phyloP scores from a whole-genome alignment of 345 rosid species.

The Turnera subulata region DNA sequence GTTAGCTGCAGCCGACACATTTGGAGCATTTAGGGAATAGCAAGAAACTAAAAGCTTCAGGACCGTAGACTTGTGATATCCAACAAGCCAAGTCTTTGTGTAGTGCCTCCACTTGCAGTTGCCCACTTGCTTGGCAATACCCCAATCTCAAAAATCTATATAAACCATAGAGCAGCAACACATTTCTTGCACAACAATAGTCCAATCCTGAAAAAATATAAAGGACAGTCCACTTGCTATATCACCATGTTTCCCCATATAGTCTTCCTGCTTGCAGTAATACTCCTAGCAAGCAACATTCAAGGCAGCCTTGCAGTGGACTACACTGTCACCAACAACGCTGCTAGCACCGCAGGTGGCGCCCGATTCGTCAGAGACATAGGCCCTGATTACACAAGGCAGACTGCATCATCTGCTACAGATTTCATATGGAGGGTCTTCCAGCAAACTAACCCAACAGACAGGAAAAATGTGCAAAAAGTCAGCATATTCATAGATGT shows the following conservation, averaged over 20 bases:
- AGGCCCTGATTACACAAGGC: conserved; percentile 12
- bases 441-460: conserved; percentile 6
- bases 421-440: conserved; percentile 28
- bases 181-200: background rate
- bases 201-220: background rate
- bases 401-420: conserved; percentile 14
- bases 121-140: too few species aligned
- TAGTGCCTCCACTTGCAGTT: background rate
- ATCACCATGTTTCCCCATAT: conserved; percentile 13
- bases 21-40: too few species aligned
- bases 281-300: conserved; percentile 19
- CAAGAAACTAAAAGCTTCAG: too few species aligned
- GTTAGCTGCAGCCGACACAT: too few species aligned
- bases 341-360: conserved; percentile 15
- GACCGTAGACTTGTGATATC: too few species aligned
- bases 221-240: background rate
- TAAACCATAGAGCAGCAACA: background rate
- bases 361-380: conserved; percentile 18
- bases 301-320: conserved; percentile 31
- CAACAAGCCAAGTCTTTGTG: too few species aligned
- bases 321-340: conserved; percentile 35
- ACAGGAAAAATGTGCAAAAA: conserved; percentile 14
- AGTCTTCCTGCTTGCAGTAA: conserved; percentile 16
- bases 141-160: conserved; percentile 3
- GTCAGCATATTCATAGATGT: conserved; percentile 23